Conservation (phyloP, 768 basidiomycete species). For the Mycena indigotica region DNA sequence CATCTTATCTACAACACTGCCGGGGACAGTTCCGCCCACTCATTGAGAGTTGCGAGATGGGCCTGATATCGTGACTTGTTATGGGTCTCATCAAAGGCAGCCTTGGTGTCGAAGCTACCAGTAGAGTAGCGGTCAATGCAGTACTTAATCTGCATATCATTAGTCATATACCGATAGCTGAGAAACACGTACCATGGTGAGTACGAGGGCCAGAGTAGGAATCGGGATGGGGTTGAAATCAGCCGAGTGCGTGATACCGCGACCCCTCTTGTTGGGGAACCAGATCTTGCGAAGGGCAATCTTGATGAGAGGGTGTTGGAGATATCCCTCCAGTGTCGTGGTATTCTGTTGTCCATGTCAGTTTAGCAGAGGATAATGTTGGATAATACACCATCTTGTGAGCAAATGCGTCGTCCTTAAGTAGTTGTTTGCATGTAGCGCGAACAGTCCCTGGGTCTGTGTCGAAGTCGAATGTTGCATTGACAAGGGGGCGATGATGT, state of each 20-base stretch:
- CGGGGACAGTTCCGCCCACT: neutral
- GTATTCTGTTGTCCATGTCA: neutral
- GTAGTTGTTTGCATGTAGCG: neutral
- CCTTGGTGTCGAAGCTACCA: neutral
- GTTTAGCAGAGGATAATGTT: neutral
- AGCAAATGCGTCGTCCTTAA: neutral
- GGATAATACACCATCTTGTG: constrained; percentile 4
- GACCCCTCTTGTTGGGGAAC: neutral
- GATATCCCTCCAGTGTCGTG: neutral
- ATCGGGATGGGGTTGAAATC: neutral
- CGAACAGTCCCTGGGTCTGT: neutral
- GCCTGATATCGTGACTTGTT: neutral
- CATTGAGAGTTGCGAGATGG: neutral
- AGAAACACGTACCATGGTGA: neutral
- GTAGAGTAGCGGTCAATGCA: neutral
- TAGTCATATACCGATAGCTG: neutral
- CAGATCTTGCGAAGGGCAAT: neutral
- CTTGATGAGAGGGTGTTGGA: neutral
- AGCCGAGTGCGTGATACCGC: neutral
- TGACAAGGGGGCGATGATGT: constrained; percentile 3
- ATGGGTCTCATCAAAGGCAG: neutral
- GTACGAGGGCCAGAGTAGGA: neutral
- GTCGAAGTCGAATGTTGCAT: neutral
- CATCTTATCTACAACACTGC: too few relatives aligned
- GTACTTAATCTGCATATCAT: neutral